Evolutionary conservation across 225 moss, liverwort and hornwort species (phyloP), one percentile per base, ranked within the genome.

Genomic region (Polytrichum commune): DNA sequence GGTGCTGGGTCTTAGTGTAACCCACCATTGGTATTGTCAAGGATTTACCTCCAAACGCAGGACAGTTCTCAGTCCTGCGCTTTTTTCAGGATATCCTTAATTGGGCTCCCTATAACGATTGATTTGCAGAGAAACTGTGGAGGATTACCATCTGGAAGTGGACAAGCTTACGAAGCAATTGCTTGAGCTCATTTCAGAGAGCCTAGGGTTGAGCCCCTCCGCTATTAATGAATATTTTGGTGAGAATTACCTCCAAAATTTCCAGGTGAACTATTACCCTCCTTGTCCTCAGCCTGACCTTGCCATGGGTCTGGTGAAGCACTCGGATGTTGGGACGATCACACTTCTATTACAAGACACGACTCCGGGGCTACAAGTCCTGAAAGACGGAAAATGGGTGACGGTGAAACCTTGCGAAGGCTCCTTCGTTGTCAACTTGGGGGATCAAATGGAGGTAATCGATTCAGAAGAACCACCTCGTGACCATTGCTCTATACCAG

Each of bases 151-250:
- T 7, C 7, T 6, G 18, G 65, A 65, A 23, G 19, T 13, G 30
- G 32, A 30, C 8, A 30, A 20, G 29, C 33, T 65, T 19, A 19
- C 18, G 10, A 30, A 19, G 30, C 32, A 5, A 6, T 30, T 65
- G 18, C 33, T 65, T 0, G 65, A 30, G 19, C 32, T 65, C 19
- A 33, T 65, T 65, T 65, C 65, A 4, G 65, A 65, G 65, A 65
- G 65, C 65, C 65, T 65, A 19, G 65, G 30, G 19, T 32, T 65
- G 65, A 33, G 23, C 18, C 19, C 30, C 7, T 30, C 65, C 18
- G 19, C 30, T 20, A 8, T 65, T 7, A n/a, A 29, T 2, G 65
- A 65, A n/a, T 65, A 30, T 20, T 10, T 65, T 33, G 65, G 33
- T 18, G 65, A 33, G 6, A 65, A n/a, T 3, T 19, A 30, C 10